Base-by-base conservation (phyloP, 2,329 filamentous ascomycete genomes). In the Arthrobotrys musiformis region DNA sequence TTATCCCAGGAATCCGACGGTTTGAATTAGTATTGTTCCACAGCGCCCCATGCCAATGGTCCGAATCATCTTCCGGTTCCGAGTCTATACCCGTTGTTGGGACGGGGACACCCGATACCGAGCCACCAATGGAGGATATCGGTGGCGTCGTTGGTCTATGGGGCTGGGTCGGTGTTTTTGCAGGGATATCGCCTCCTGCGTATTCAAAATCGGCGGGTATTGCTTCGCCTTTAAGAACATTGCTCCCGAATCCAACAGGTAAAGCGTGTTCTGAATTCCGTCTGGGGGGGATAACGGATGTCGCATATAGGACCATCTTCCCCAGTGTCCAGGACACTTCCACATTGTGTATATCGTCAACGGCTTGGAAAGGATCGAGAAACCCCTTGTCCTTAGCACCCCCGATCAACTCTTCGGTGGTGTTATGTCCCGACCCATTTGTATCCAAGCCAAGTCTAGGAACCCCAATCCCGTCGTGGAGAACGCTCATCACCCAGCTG, bases 321-420 rank as follows among this genome's bases (percentile, higher is more conserved):
- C 95, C 95, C 4, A 99, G 85, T 0, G 95, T 98, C 95, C 95
- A 99, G 85, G 93, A 97, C 17, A 99, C 91, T 85, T 99, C 96
- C 5, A 93, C 91, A 17, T 90, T 92, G 80, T 93, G 90, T 80
- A 99, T 94, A 83, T 95, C 95, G 83, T 99, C 90, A 30, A 98
- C 92, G 0, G 95, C 93, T 82, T 94, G 92, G 85, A 99, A 99
- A 0, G 94, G 89, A 80, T 95, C 91, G 3, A 93, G 83, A 81
- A 92, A 95, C 0, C 91, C 92, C 80, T 91, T 91, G 33, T 89
- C 87, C 82, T 93, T 92, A 1, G 89, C 89, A 13, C 89, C 87
- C 46, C 91, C 88, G 3, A 92, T 83, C 0, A 91, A 86, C 56
- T 89, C 90, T 79, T 92, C 91, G 0, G 93, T 93, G 8, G 89